These are phyloP conservation scores for Takakia lepidozioides DNA, from an alignment of 225 moss, liverwort and hornwort genomes.

Conservation along the genomic window DNA sequence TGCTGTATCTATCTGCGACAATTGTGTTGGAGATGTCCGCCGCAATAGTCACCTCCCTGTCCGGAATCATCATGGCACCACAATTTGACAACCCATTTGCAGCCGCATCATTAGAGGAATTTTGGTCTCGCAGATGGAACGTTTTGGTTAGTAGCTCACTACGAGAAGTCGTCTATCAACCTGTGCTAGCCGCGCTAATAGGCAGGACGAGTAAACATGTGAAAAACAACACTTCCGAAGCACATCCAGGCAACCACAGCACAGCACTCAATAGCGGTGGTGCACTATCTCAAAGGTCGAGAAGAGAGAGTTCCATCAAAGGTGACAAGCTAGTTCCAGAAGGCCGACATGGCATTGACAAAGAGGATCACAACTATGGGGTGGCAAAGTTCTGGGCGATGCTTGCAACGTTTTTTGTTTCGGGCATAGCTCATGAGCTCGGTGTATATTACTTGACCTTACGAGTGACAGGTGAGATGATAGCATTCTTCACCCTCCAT, in stretches of 20 bases:
- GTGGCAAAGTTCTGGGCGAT: conserved; percentile 19
- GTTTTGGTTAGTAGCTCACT: conserved; percentile 31
- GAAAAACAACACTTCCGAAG: too few relatives aligned
- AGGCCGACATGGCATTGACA: too few relatives aligned
- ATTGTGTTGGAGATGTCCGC: conserved; percentile 31
- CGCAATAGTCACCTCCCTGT: conserved; percentile 13
- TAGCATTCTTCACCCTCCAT: conserved; percentile 37
- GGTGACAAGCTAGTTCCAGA: too few relatives aligned
- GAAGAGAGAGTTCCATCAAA: too few relatives aligned
- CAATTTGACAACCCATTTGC: conserved; percentile 45
- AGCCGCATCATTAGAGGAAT: conserved; percentile 25
- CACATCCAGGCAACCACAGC: too few relatives aligned
- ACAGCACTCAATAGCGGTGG: too few relatives aligned
- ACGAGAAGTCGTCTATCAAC: conserved; percentile 36
- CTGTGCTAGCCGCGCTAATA: too few relatives aligned
- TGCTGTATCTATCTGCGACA: conserved; percentile 28
- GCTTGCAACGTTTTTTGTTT: conserved; percentile 28
- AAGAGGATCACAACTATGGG: too few relatives aligned
- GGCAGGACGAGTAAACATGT: too few relatives aligned
- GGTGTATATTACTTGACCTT: conserved; percentile 28
- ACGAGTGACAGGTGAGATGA: conserved; percentile 28
- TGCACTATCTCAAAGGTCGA: too few relatives aligned
- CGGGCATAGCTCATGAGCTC: conserved; percentile 36
- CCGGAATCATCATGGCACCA: conserved; percentile 25
- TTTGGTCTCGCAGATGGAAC: conserved; percentile 49